A percentile compares a stretch with the other conserved stretches of the same genome.
These are phyloP conservation scores for Saxispiralis lemnorum DNA, from an alignment of 495 filamentous ascomycete species.

Conservation along the genomic window DNA sequence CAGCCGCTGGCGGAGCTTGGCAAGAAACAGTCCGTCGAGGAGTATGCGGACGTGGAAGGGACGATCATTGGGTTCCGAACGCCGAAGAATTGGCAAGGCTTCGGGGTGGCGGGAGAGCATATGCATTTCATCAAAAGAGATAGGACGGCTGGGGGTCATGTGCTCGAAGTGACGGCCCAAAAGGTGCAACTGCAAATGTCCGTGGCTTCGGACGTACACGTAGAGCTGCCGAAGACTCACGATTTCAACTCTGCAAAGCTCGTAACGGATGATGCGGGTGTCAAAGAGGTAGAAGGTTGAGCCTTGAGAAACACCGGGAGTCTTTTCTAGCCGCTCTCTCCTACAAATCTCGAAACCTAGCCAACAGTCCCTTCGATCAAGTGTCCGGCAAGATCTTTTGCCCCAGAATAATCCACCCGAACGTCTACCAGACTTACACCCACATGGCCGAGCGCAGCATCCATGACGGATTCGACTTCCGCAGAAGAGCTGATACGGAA, in stretches of 20 bases:
- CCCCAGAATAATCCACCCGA: constrained; percentile 22
- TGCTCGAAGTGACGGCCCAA: constrained; percentile 21
- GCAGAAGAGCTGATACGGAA: constrained; percentile 15
- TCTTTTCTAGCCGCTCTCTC: background rate
- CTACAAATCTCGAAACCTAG: background rate
- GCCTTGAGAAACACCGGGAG: background rate
- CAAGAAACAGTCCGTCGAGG: constrained; percentile 25
- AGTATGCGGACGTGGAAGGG: constrained; percentile 23
- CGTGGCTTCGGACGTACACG: constrained; percentile 23
- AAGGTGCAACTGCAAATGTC: constrained; percentile 14
- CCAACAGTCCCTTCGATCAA: constrained; percentile 14
- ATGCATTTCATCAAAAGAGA: constrained; percentile 34
- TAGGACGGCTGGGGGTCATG: constrained; percentile 29
- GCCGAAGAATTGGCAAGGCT: constrained; percentile 30
- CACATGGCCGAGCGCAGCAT: constrained; percentile 18
- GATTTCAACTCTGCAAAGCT: constrained; percentile 15
- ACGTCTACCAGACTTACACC: constrained; percentile 27
- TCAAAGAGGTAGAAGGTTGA: constrained; percentile 15
- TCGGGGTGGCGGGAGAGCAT: constrained; percentile 35
- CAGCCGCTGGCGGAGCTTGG: constrained; percentile 29
- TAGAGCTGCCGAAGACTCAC: constrained; percentile 12
- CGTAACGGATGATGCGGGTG: constrained; percentile 13
- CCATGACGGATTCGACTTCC: constrained; percentile 22
- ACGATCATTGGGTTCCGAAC: constrained; percentile 33
- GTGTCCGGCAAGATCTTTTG: constrained; percentile 9